Evolutionary conservation across 148 eudicot genomes (phyloP).

Genomic region (Fagopyrum homotropicum): DNA sequence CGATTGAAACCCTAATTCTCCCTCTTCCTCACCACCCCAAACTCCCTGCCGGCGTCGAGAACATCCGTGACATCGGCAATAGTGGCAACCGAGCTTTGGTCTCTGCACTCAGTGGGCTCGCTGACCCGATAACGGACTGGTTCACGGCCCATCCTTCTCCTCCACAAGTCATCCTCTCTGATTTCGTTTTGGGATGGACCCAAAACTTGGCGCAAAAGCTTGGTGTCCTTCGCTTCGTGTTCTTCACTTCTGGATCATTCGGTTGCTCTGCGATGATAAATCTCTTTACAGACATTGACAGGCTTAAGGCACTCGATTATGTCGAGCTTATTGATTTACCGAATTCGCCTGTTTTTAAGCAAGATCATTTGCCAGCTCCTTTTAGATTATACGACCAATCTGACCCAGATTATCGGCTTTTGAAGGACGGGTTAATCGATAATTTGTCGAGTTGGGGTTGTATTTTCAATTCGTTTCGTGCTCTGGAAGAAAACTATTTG

Average conservation of each 20-base stretch:
- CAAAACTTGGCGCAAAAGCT: constrained; percentile 29
- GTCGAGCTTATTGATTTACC: constrained; percentile 35
- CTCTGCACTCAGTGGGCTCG: constrained; percentile 32
- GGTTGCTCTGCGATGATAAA: constrained; percentile 11
- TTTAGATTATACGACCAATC: constrained; percentile 19
- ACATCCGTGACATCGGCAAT: constrained; percentile 36
- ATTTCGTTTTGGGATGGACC: constrained; percentile 66
- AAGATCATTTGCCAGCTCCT: constrained; percentile 31
- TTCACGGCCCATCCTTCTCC: constrained; percentile 37
- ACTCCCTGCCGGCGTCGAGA: constrained; percentile 32
- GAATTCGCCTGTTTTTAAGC: constrained; percentile 27
- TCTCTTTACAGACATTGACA: constrained; percentile 16
- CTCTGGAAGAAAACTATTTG: constrained; percentile 39
- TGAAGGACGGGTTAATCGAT: constrained; percentile 28
- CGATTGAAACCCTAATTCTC: constrained; percentile 33
- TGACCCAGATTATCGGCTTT: constrained; percentile 11
- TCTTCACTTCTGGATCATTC: constrained; percentile 28
- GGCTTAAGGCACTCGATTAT: neutral
- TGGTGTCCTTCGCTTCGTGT: constrained; percentile 40
- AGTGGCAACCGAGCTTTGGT: constrained; percentile 27
- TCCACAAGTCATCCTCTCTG: constrained; percentile 54
- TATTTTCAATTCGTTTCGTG: constrained; percentile 39
- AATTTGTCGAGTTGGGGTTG: constrained; percentile 42
- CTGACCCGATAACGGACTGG: constrained; percentile 36
- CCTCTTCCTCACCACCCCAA: constrained; percentile 51